These are phyloP conservation scores for Mollisia scopiformis DNA, from an alignment of 2,329 filamentous ascomycete species.

Conservation along the genomic window DNA sequence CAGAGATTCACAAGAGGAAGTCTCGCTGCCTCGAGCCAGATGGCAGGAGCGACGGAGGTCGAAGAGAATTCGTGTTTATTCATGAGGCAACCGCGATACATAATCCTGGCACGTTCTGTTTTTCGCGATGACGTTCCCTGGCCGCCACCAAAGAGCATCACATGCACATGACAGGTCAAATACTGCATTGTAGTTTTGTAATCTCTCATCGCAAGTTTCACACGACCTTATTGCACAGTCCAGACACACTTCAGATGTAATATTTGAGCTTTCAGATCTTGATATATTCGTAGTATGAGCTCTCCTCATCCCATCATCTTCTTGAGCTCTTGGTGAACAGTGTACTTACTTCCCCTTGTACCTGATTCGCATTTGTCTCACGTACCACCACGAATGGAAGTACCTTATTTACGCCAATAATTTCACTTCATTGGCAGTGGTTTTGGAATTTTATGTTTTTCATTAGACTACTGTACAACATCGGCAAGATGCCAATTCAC, in stretches of 20 bases:
- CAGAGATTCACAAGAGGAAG: background rate
- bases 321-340: too few relatives aligned
- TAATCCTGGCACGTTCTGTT: background rate
- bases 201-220: too few relatives aligned
- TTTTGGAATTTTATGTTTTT: constrained; percentile 1
- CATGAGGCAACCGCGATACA: constrained; percentile 19
- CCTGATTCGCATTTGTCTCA: background rate
- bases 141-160: background rate
- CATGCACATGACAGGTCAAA: background rate
- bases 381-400: background rate
- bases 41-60: constrained; percentile 7
- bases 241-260: too few relatives aligned
- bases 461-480: constrained; percentile 3
- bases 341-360: too few relatives aligned
- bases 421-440: background rate
- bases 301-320: too few relatives aligned
- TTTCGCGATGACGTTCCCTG: constrained; percentile 5
- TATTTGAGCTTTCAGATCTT: too few relatives aligned
- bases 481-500: background rate
- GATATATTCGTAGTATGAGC: too few relatives aligned
- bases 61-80: background rate
- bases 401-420: background rate
- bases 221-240: too few relatives aligned
- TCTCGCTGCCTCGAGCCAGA: constrained; percentile 3
- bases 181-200: background rate